A percentile compares a stretch with the other conserved stretches of the same genome.
Conservation (phyloP, 257 asterid genomes). For the Plantago major region DNA sequence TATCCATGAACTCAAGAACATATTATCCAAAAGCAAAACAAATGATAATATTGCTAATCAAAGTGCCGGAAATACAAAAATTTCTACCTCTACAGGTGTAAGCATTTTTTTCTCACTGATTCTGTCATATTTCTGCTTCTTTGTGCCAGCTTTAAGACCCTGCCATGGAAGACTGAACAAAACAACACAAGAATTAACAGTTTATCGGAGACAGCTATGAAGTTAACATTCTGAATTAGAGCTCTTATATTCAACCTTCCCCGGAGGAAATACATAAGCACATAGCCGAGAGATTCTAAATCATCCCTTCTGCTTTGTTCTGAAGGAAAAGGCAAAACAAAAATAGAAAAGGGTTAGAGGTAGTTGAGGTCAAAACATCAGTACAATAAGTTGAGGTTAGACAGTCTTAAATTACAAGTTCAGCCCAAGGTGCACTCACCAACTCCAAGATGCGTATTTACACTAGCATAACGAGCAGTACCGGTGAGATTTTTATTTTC, state of each 20-base stretch:
- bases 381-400: not conserved
- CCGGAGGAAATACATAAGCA: constrained; percentile 80
- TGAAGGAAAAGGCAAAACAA: constrained; percentile 30
- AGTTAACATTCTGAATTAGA: not conserved
- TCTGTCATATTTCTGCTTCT: constrained; percentile 83
- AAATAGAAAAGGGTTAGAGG: not conserved
- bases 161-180: constrained; percentile 83
- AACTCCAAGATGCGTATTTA: constrained; percentile 86
- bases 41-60: not conserved
- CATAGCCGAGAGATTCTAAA: constrained; percentile 85
- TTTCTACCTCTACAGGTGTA: constrained; percentile 70
- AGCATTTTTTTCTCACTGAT: constrained; percentile 89
- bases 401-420: not conserved
- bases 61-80: not conserved
- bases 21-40: not conserved
- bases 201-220: constrained; percentile 2
- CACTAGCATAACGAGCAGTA: constrained; percentile 89
- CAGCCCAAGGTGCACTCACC: constrained; percentile 43
- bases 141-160: constrained; percentile 83
- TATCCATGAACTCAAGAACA: not conserved
- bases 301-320: constrained; percentile 94
- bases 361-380: not conserved
- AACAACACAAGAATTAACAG: constrained; percentile 14
- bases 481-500: constrained; percentile 92
- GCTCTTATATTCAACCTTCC: constrained; percentile 53